A percentile compares a stretch with the other conserved stretches of the same genome.
These are phyloP conservation scores for Lignosus rhinocerotis DNA, from an alignment of 1,284 basidiomycete genomes.

Conservation along the genomic window DNA sequence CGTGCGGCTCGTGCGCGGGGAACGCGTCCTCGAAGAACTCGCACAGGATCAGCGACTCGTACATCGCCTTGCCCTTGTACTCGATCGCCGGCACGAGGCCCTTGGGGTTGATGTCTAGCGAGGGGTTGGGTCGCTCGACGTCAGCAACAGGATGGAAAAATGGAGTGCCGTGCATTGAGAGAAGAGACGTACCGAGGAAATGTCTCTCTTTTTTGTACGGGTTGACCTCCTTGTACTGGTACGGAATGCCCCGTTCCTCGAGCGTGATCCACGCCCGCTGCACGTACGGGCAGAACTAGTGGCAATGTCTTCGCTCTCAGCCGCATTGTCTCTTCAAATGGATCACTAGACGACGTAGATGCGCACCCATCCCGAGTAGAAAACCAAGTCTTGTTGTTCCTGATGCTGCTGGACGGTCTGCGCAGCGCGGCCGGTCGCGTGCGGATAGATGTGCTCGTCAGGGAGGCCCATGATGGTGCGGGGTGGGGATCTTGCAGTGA, in stretches of 20 bases:
- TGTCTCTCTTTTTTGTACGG: slow-evolving; percentile 70
- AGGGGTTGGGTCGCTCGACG: neutral
- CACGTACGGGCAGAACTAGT: slow-evolving; percentile 68
- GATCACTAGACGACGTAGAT: neutral
- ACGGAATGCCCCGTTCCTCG: slow-evolving; percentile 65
- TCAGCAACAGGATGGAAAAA: neutral
- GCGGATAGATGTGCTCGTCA: slow-evolving; percentile 49
- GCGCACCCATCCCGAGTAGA: slow-evolving; percentile 61
- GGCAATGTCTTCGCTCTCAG: neutral
- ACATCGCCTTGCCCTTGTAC: slow-evolving; percentile 55
- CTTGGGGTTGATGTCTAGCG: slow-evolving; percentile 60
- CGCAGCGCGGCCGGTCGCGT: slow-evolving; percentile 60
- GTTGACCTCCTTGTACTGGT: slow-evolving; percentile 68
- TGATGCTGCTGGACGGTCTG: slow-evolving; percentile 52
- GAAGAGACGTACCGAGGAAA: slow-evolving; percentile 46
- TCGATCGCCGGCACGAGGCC: slow-evolving; percentile 68
- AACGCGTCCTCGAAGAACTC: slow-evolving; percentile 65
- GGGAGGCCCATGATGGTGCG: slow-evolving; percentile 39
- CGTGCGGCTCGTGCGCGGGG: slow-evolving; percentile 43
- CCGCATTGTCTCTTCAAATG: neutral
- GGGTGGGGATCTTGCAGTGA: neutral
- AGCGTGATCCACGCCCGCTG: slow-evolving; percentile 69
- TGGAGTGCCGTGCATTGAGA: neutral
- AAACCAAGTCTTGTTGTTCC: slow-evolving; percentile 53
- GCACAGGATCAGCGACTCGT: slow-evolving; percentile 59